Conservation (phyloP, 805 yeast genomes). For the Wickerhamomyces silvicola region DNA sequence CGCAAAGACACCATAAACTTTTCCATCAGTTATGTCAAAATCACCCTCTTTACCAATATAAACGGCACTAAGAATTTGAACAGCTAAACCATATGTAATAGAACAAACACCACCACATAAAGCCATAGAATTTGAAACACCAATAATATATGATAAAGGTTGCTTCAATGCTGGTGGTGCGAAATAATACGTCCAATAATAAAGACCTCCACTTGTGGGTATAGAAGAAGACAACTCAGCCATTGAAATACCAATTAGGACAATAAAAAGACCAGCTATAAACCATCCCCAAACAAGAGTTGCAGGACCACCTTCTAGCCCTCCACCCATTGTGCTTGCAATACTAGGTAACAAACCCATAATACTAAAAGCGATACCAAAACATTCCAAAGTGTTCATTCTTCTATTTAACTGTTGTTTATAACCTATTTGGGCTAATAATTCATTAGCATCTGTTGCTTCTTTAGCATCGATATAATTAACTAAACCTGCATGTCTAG, state of each 20-base stretch:
- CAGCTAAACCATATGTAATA: slow-evolving; percentile 58
- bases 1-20: slow-evolving; percentile 53
- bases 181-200: slow-evolving; percentile 54
- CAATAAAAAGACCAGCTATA: slow-evolving; percentile 44
- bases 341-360: slow-evolving; percentile 61
- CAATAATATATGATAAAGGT: slow-evolving; percentile 51
- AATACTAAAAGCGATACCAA: slow-evolving; percentile 60
- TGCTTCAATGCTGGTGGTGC: slow-evolving; percentile 45
- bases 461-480: slow-evolving; percentile 18
- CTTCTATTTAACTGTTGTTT: slow-evolving; percentile 55
- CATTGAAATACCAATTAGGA: slow-evolving; percentile 50
- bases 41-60: slow-evolving; percentile 34
- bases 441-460: slow-evolving; percentile 6
- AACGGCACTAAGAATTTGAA: slow-evolving; percentile 47
- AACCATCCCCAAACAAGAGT: slow-evolving; percentile 64
- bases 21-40: slow-evolving; percentile 46
- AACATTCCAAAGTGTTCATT: slow-evolving; percentile 52
- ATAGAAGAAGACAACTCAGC: slow-evolving; percentile 54
- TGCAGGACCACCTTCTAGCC: slow-evolving; percentile 51
- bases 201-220: slow-evolving; percentile 70
- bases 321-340: slow-evolving; percentile 44
- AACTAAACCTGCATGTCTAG: slow-evolving; percentile 8
- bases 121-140: slow-evolving; percentile 57
- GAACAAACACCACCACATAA: slow-evolving; percentile 56
- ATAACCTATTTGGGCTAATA: slow-evolving; percentile 42